Base-by-base conservation (phyloP, 148 eudicot genomes). In the Fagopyrum esculentum region DNA sequence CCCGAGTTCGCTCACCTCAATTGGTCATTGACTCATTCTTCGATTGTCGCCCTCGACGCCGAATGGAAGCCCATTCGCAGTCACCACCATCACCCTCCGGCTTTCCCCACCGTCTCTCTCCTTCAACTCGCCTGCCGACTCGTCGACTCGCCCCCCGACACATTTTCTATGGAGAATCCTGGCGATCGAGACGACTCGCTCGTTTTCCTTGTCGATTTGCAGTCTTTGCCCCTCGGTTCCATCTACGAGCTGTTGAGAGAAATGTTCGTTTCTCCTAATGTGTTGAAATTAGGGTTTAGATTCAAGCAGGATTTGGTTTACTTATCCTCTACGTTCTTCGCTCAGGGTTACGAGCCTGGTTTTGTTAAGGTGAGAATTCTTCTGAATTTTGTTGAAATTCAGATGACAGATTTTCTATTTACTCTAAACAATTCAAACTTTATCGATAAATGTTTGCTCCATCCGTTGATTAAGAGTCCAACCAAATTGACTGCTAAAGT, bases 51-150 rank as follows among this genome's bases (percentile, higher is more conserved):
- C 40, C 89, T 86, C 61, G 90, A 82, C 74, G 81, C 96, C 69
- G 89, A 89, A 79, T 89, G 93, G 93, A 87, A 89, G 79, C 91
- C 93, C 45, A 70, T 79, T 10, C 83, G 78, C 45, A 17, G 10
- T 54, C 71, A 72, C 55, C 69, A 66, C 26, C 60, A 61, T 46
- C 60, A 61, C 35, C 7, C 84, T 51, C 48, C 80, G 59, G 54
- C 81, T 1, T 90, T 86, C 79, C 97, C 98, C 68, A 66, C 89
- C 61, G 96, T 95, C 75, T 83, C 89, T 46, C 91, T 95, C 77
- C 91, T 95, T 78, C 98, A 92, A 77, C 85, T 95, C 87, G 97
- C 98, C 2, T 95, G 96, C 83, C 85, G 83, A 78, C 79, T 87
- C 85, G 26, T 48, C 63, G 68, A 69, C 15, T 72, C 43, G 17